Base-by-base conservation (phyloP, 2,329 filamentous ascomycete species). In the Ophiostoma populinum region DNA sequence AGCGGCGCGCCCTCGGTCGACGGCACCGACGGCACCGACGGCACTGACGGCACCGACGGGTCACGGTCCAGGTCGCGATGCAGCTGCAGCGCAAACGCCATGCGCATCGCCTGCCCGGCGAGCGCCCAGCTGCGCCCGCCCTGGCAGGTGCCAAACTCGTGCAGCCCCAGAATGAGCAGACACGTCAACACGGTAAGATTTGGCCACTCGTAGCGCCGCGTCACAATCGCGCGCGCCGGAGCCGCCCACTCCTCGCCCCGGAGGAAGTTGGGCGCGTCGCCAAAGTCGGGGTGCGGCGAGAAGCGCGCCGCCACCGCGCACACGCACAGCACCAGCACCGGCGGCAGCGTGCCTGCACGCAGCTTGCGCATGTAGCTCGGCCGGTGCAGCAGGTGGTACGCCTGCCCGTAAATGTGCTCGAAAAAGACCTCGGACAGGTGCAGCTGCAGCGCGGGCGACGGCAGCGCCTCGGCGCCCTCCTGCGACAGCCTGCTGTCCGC, bases 121-220 rank as follows among this genome's bases (percentile, higher is more conserved):
- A 95, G 71, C 40, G 92, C 82, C 90, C 90, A 98, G 52, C 86
- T 94, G 44, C 87, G 71, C 11, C 86, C 87, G 38, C 90, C 90
- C 52, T 95, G 87, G 50, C 90, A 95, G 10, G 87, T 95, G 37
- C 90, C 90, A 47, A 95, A 95, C 49, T 94, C 87, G 51, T 98
- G 87, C 24, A 98, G 63, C 3, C 85, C 86, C 12, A 95, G 66
- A 13, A 95, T 70, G 7, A 95, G 56, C 41, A 93, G 77, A 31
- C 87, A 90, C 5, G 86, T 94, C 30, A 98, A 57, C 27, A 94
- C 92, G 3, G 87, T 95, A 43, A 95, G 90, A 51, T 93, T 95
- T 1, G 90, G 87, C 58, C 83, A 82, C 50, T 95, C 90, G 48
- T 92, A 94, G 46, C 85, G 72, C 49, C 76, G 80, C 27, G 82